These are phyloP conservation scores for Lignosus rhinocerotis DNA, from an alignment of 1,284 basidiomycete species.

Conservation along the genomic window DNA sequence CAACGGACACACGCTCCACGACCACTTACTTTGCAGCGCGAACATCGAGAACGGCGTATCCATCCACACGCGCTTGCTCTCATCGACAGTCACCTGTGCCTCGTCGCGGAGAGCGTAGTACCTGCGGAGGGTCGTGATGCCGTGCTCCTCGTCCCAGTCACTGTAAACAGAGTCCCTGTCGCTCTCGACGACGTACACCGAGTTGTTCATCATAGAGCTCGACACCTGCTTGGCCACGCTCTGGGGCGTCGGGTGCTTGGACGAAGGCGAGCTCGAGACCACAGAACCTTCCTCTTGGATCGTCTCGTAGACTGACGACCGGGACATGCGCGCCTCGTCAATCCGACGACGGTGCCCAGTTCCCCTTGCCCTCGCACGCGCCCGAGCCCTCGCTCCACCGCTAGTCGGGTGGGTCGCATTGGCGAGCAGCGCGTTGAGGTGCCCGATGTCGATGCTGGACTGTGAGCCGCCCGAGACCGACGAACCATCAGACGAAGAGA, in stretches of 20 bases:
- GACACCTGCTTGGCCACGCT: constrained; percentile 11
- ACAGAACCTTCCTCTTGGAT: constrained; percentile 68
- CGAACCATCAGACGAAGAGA: constrained; percentile 64
- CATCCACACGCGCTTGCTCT: constrained; percentile 64
- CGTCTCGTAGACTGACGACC: constrained; percentile 73
- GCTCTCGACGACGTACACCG: constrained; percentile 57
- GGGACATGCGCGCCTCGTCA: constrained; percentile 61
- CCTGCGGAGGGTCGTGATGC: constrained; percentile 58
- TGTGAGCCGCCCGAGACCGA: constrained; percentile 68
- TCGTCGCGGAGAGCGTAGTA: constrained; percentile 73
- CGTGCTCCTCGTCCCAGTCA: constrained; percentile 65
- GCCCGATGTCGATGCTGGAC: constrained; percentile 71
- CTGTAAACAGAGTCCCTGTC: constrained; percentile 52
- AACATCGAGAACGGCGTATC: constrained; percentile 76
- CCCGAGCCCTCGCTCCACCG: constrained; percentile 35
- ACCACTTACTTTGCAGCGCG: constrained; percentile 66
- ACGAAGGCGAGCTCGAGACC: constrained; percentile 38
- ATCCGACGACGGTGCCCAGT: constrained; percentile 69
- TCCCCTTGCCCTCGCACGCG: constrained; percentile 49
- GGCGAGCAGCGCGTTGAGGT: constrained; percentile 56
- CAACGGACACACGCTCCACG: not conserved
- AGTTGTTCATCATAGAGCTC: constrained; percentile 31
- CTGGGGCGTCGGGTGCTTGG: constrained; percentile 26
- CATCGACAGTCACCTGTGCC: constrained; percentile 62
- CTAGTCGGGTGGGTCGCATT: constrained; percentile 42